Percentiles rank a stretch among this genome's conserved stretches.
These are phyloP conservation scores for Ophiocordyceps sinensis DNA, from an alignment of 2,329 filamentous ascomycete genomes.

Conservation along the genomic window DNA sequence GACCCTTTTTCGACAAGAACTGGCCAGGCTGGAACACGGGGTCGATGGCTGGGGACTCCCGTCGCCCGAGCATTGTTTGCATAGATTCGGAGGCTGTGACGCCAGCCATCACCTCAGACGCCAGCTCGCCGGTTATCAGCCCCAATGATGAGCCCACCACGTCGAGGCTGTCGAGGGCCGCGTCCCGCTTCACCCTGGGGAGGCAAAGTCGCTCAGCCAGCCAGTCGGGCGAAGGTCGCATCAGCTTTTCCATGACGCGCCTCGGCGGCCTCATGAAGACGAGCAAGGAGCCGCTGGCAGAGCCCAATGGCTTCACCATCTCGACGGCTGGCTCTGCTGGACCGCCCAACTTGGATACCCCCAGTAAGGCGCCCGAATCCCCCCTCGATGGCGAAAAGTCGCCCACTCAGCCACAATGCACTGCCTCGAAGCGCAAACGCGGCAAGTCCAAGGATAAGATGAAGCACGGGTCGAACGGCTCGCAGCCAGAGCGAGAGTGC, in stretches of 20 bases:
- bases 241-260: constrained; percentile 43
- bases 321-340: constrained; percentile 13
- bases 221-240: constrained; percentile 42
- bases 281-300: constrained; percentile 30
- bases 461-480: constrained; percentile 18
- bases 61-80: constrained; percentile 36
- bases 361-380: constrained; percentile 7
- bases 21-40: constrained; percentile 21
- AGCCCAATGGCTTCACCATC: constrained; percentile 11
- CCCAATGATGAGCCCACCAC: constrained; percentile 39
- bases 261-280: constrained; percentile 34
- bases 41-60: constrained; percentile 20
- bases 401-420: constrained; percentile 5
- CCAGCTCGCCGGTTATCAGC: constrained; percentile 22
- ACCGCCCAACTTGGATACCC: constrained; percentile 10
- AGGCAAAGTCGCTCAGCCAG: constrained; percentile 41
- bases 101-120: constrained; percentile 21
- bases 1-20: constrained; percentile 32
- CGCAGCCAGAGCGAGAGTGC: constrained; percentile 32
- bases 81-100: constrained; percentile 28
- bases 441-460: constrained; percentile 24
- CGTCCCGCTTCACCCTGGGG: constrained; percentile 35
- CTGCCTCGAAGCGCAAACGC: constrained; percentile 14
- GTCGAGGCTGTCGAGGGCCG: constrained; percentile 41
- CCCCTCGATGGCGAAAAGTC: constrained; percentile 8